These are phyloP conservation scores for Deinandra increscens DNA, from an alignment of 129 eudicot species.

Conservation along the genomic window DNA sequence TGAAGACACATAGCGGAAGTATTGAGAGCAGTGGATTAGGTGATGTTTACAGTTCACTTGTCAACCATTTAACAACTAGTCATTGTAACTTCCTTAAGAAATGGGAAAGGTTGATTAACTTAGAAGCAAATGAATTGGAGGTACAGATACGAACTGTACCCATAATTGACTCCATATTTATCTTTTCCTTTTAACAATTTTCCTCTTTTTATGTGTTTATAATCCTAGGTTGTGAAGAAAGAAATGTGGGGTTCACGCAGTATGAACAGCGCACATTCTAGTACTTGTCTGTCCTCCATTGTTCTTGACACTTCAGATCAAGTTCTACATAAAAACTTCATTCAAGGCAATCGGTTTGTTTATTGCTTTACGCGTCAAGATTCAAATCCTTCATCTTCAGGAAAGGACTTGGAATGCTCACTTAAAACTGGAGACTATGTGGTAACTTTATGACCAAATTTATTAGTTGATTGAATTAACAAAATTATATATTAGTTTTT, in stretches of 20 bases:
- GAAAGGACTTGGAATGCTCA: constrained; percentile 44
- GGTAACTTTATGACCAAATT: constrained; percentile 44
- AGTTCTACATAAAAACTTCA: constrained; percentile 26
- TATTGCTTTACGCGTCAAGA: constrained; percentile 68
- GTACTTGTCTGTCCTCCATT: constrained; percentile 58
- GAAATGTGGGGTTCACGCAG: constrained; percentile 48
- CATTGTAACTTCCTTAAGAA: constrained; percentile 64
- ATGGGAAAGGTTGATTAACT: constrained; percentile 87
- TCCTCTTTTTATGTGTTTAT: background rate
- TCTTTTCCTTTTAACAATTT: background rate
- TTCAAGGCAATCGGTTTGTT: constrained; percentile 51
- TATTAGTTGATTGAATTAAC: constrained; percentile 9
- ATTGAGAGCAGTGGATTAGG: constrained; percentile 82
- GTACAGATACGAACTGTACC: constrained; percentile 27
- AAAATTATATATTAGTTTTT: background rate
- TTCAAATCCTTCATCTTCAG: constrained; percentile 39
- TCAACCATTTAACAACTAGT: constrained; percentile 56
- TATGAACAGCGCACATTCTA: constrained; percentile 37
- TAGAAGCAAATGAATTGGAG: constrained; percentile 91
- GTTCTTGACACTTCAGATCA: constrained; percentile 67
- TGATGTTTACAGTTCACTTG: constrained; percentile 66
- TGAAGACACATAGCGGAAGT: constrained; percentile 78
- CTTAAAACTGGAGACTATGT: constrained; percentile 85
- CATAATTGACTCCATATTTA: constrained; percentile 12
- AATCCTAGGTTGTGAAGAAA: constrained; percentile 53